phyloP scores from a whole-genome alignment of 1,284 basidiomycete species.

The Grifola frondosa region DNA sequence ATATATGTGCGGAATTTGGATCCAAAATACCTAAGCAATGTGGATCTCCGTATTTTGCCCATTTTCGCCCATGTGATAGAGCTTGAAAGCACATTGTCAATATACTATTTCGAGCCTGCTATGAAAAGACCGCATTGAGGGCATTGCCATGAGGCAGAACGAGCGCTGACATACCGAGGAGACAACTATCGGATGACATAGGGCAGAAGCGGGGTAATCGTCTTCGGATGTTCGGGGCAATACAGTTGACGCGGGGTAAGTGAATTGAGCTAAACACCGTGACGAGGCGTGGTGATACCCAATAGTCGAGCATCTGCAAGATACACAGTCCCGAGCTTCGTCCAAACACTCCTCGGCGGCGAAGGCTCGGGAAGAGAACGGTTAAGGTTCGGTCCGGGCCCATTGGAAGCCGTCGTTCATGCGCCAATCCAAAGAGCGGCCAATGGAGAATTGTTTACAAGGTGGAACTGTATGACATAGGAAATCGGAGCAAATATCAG shows the following conservation, averaged over 20 bases:
- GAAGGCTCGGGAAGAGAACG: conserved; percentile 29
- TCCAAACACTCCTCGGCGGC: conserved; percentile 18
- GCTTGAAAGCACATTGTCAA: conserved; percentile 8
- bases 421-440: no score
- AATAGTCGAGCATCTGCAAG: no score
- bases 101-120: conserved; percentile 12
- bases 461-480: no score
- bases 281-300: no score
- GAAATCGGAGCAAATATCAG: no score
- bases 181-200: conserved; percentile 6
- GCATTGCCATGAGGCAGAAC: conserved; percentile 8
- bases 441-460: no score
- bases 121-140: conserved; percentile 6
- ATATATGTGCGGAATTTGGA: no score
- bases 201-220: conserved; percentile 27
- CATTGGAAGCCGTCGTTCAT: conserved; percentile 8
- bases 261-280: conserved; percentile 7
- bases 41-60: background rate
- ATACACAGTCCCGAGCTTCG: conserved; percentile 14
- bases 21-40: background rate
- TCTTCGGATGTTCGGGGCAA: conserved; percentile 31
- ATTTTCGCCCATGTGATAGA: conserved; percentile 20
- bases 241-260: conserved; percentile 24
- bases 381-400: conserved; percentile 29
- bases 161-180: conserved; percentile 9